Base-by-base conservation (phyloP, 108 stramenopile species). In the Discostella stelligeroides region DNA sequence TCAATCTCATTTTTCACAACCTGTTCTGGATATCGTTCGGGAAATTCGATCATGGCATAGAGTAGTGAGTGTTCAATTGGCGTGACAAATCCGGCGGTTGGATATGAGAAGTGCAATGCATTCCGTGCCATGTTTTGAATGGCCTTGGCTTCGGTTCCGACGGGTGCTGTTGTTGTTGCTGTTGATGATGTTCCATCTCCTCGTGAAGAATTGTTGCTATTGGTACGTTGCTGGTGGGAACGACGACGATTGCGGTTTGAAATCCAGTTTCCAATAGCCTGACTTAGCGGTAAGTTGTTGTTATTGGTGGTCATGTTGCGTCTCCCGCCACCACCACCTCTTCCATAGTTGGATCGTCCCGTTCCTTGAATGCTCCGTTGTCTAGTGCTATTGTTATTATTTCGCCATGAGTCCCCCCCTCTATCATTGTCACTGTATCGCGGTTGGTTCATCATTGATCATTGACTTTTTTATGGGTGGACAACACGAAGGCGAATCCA, bases 31-130 rank as follows among this genome's bases (percentile, higher is more conserved):
- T 82, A 86, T 13, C 79, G 67, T 41, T 79, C 63, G 18, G 86
- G 79, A 41, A 73, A 69, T 46, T 60, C 60, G 30, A 86, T 72
- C 86, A 86, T 86, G 40, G 67, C 68, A 28, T 79, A 79, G 3
- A 79, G 54, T 14, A 86, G 40, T 21, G 83, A 76, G 40, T 84
- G 83, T 41, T 86, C 86, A 7, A 86, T 80, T n/a, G 79, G 63
- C n/a, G 81, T 76, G 1, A 82, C 47, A 58, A 84, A 86, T 40
- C 86, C 86, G 25, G 62, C 62, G 7, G 27, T 5, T 28, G 86
- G 86, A 61, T 86, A 86, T 2, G 63, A 54, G 68, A 86, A 79
- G 30, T 46, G 17, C 30, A 53, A 61, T 6, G 66, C 60, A 37
- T 79, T 79, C 0, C 38, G 21, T 45, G 46, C 6, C 14, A 68